phyloP scores from a whole-genome alignment of 2,329 filamentous ascomycete genomes.

The Rasamsonia emersonii region DNA sequence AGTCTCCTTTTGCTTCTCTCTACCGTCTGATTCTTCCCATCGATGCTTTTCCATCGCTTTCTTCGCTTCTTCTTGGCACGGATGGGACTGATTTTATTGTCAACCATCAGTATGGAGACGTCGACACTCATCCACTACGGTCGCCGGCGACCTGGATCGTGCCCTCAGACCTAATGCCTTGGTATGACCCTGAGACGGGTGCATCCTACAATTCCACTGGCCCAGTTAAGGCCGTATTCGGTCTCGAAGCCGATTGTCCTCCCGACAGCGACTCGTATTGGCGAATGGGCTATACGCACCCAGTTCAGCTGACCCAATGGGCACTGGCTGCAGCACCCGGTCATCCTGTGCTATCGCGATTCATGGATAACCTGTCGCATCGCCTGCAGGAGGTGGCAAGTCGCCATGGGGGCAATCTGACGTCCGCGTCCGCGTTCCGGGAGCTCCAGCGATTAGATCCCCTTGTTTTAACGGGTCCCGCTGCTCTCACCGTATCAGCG shows the following conservation, averaged over 20 bases:
- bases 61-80: neutral
- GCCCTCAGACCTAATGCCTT: conserved; percentile 16
- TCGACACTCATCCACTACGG: conserved; percentile 23
- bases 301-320: conserved; percentile 27
- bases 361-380: conserved; percentile 15
- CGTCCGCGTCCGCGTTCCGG: conserved; percentile 5
- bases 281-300: conserved; percentile 26
- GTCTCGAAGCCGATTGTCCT: conserved; percentile 23
- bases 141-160: conserved; percentile 19
- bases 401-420: conserved; percentile 8
- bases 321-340: conserved; percentile 18
- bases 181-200: conserved; percentile 18
- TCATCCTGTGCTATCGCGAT: conserved; percentile 20
- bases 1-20: conserved; percentile 2
- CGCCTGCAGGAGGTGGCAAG: conserved; percentile 9
- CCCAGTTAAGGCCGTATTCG: conserved; percentile 18
- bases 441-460: conserved; percentile 19
- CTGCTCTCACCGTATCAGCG: conserved; percentile 20
- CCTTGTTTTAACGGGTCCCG: conserved; percentile 21
- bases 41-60: neutral
- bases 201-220: conserved; percentile 12
- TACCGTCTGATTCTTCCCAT: neutral
- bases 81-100: neutral
- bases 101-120: conserved; percentile 20
- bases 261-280: conserved; percentile 20